These are phyloP conservation scores for Penicillium parvum DNA, from an alignment of 495 filamentous ascomycete species.

Conservation along the genomic window DNA sequence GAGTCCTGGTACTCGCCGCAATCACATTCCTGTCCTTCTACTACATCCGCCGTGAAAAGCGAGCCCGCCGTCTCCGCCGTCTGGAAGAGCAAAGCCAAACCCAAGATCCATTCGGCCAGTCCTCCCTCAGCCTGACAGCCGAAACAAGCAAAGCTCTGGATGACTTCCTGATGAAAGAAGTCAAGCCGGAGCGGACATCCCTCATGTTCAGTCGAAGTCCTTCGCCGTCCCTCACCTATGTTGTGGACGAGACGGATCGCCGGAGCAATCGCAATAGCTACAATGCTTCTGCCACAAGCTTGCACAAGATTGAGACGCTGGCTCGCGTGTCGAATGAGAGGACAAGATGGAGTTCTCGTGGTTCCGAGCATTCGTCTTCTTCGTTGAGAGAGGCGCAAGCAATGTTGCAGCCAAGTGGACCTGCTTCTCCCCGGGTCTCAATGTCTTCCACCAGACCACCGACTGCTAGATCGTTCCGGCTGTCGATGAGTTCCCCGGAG, in stretches of 20 bases:
- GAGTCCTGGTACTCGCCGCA: background rate
- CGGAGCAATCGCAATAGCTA: slow-evolving; percentile 4
- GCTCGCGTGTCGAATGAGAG: slow-evolving; percentile 8
- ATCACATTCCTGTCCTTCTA: slow-evolving; percentile 10
- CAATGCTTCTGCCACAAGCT: slow-evolving; percentile 5
- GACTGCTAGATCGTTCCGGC: background rate
- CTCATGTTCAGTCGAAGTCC: slow-evolving; percentile 26
- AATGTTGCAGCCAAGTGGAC: too few species aligned
- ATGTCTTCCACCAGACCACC: too few species aligned
- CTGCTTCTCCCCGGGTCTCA: too few species aligned
- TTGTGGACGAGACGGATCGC: slow-evolving; percentile 16
- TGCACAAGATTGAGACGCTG: slow-evolving; percentile 10
- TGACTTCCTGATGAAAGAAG: slow-evolving; percentile 22
- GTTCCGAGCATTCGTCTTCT: background rate
- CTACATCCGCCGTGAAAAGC: slow-evolving; percentile 6
- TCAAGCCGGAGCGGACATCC: slow-evolving; percentile 22
- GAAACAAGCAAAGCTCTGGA: slow-evolving; percentile 18
- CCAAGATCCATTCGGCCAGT: slow-evolving; percentile 15
- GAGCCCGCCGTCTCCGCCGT: background rate
- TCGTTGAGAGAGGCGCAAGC: too few species aligned
- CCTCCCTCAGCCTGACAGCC: slow-evolving; percentile 13
- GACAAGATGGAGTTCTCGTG: slow-evolving; percentile 1
- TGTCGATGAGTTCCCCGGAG: background rate
- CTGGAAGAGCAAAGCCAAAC: background rate
- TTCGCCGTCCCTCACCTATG: slow-evolving; percentile 22